These are phyloP conservation scores for Hypomontagnella monticulosa DNA, from an alignment of 495 filamentous ascomycete genomes.

Conservation along the genomic window DNA sequence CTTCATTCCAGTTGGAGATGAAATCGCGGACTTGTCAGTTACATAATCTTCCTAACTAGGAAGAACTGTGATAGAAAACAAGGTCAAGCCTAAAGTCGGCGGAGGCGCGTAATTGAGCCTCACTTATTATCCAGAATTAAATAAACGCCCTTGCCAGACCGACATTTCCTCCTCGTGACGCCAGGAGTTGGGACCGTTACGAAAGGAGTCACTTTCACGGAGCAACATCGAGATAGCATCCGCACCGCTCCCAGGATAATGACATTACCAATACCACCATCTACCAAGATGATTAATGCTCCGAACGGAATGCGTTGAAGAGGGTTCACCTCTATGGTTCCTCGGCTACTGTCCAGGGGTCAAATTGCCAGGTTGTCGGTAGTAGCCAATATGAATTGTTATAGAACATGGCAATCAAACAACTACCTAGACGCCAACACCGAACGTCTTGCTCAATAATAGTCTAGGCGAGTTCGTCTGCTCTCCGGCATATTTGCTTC, in stretches of 20 bases:
- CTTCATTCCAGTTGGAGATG: conserved; percentile 15
- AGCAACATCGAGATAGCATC: not conserved
- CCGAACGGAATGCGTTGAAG: not conserved
- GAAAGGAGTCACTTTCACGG: conserved; percentile 5
- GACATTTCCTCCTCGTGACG: conserved; percentile 11
- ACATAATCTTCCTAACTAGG: conserved; percentile 28
- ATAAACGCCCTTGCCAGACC: conserved; percentile 23
- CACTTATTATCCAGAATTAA: conserved; percentile 42
- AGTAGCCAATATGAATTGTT: too few relatives aligned
- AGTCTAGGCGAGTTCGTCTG: not conserved
- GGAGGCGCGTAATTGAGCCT: conserved; percentile 32
- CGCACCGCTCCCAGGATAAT: not conserved
- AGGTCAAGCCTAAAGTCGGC: conserved; percentile 37
- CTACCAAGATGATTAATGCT: conserved; percentile 13
- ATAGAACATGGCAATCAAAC: too few relatives aligned
- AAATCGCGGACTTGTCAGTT: conserved; percentile 10
- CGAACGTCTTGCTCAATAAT: not conserved
- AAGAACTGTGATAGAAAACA: conserved; percentile 17
- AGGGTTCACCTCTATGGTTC: not conserved
- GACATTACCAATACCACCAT: conserved; percentile 4
- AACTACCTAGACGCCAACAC: too few relatives aligned
- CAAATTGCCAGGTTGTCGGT: too few relatives aligned
- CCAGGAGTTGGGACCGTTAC: not conserved
- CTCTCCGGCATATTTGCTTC: not conserved
- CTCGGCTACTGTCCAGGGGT: too few relatives aligned